A percentile compares a stretch with the other conserved stretches of the same genome.
These are phyloP conservation scores for Aspergillus sp. DNA, from an alignment of 2,329 filamentous ascomycete species.

Conservation along the genomic window DNA sequence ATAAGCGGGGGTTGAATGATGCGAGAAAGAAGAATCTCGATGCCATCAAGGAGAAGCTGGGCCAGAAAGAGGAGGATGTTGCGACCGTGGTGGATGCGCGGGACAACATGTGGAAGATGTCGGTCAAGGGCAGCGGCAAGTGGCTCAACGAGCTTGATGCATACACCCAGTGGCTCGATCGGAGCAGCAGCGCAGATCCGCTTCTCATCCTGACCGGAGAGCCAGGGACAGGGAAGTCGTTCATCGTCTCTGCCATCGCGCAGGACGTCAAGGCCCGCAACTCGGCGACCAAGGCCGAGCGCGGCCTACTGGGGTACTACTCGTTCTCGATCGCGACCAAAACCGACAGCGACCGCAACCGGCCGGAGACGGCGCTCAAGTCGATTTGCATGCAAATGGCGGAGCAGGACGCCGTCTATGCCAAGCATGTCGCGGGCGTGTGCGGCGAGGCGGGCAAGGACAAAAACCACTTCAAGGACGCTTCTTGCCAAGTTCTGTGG, in stretches of 20 bases:
- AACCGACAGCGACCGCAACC: constrained; percentile 1
- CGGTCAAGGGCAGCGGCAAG: constrained; percentile 10
- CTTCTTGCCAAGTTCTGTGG: constrained; percentile 2
- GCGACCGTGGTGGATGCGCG: constrained; percentile 2
- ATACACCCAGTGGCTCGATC: constrained; percentile 12
- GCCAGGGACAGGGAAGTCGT: constrained; percentile 13
- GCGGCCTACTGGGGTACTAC: constrained; percentile 9
- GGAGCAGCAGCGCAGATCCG: neutral
- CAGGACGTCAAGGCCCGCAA: constrained; percentile 11
- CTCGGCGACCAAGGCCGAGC: constrained; percentile 6
- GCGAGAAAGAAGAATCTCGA: neutral
- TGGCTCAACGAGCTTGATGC: constrained; percentile 9
- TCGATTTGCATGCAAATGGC: constrained; percentile 10
- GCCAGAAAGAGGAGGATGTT: constrained; percentile 1
- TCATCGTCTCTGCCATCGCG: constrained; percentile 10
- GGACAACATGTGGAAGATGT: constrained; percentile 13
- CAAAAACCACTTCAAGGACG: constrained; percentile 10
- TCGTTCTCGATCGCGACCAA: constrained; percentile 1
- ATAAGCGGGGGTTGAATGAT: constrained; percentile 5
- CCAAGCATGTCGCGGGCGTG: neutral
- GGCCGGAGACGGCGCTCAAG: constrained; percentile 10
- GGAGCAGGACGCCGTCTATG: constrained; percentile 10
- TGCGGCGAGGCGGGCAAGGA: constrained; percentile 3
- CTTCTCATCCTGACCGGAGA: constrained; percentile 4
- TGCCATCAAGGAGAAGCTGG: constrained; percentile 5